Conservation (phyloP, 1,139 yeast species). For the Geotrichum siamense region DNA sequence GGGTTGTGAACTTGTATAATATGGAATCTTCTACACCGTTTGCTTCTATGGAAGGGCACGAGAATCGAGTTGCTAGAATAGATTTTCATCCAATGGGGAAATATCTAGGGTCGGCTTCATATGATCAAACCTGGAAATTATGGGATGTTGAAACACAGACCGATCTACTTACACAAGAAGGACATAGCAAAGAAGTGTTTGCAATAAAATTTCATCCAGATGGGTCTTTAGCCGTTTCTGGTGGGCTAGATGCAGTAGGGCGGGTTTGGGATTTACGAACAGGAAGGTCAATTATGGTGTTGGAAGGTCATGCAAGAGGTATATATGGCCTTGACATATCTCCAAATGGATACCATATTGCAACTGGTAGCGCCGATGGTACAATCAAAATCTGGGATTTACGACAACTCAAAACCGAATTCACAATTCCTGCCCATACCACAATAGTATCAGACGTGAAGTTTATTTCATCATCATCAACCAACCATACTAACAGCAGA, state of each 20-base stretch:
- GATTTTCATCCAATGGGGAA: slow-evolving; percentile 59
- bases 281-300: slow-evolving; percentile 55
- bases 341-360: slow-evolving; percentile 64
- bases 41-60: slow-evolving; percentile 38
- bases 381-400: slow-evolving; percentile 82
- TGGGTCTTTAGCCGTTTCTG: slow-evolving; percentile 70
- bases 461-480: slow-evolving; percentile 35
- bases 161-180: slow-evolving; percentile 62
- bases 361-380: slow-evolving; percentile 83
- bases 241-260: slow-evolving; percentile 71
- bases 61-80: slow-evolving; percentile 53
- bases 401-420: slow-evolving; percentile 43
- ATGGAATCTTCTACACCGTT: slow-evolving; percentile 22
- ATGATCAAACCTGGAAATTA: slow-evolving; percentile 81
- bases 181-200: slow-evolving; percentile 73
- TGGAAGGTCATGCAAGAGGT: slow-evolving; percentile 66
- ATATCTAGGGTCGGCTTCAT: slow-evolving; percentile 63
- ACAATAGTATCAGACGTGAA: slow-evolving; percentile 63
- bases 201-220: slow-evolving; percentile 62
- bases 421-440: slow-evolving; percentile 68
- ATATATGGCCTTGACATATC: slow-evolving; percentile 71
- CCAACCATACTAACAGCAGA: slow-evolving; percentile 26
- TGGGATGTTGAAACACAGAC: slow-evolving; percentile 60
- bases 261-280: slow-evolving; percentile 82
- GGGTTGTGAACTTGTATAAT: slow-evolving; percentile 46